Evolutionary conservation across 1,284 basidiomycete genomes (phyloP).

Genomic region (Earliella scabrosa): DNA sequence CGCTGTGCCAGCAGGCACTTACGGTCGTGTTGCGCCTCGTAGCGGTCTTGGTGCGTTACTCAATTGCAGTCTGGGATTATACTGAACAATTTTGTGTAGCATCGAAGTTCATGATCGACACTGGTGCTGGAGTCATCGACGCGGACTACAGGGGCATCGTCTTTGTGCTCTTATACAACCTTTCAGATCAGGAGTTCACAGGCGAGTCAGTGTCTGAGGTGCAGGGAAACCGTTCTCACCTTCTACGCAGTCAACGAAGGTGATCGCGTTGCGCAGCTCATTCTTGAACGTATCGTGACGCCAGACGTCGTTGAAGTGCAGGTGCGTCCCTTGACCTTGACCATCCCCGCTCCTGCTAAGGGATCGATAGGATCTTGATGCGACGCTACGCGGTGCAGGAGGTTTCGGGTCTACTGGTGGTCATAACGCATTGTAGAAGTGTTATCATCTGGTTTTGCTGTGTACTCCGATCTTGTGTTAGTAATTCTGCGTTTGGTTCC

Average conservation of each 20-base stretch:
- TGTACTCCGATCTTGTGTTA: not conserved
- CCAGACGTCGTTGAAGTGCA: conserved; percentile 88
- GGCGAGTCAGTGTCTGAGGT: conserved; percentile 48
- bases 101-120: conserved; percentile 93
- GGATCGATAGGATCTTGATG: conserved; percentile 78
- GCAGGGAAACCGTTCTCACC: not conserved
- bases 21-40: conserved; percentile 94
- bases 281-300: conserved; percentile 89
- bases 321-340: conserved; percentile 63
- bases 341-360: no score
- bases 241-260: conserved; percentile 76
- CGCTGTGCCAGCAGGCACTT: conserved; percentile 91
- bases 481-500: no score
- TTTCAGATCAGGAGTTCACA: conserved; percentile 86
- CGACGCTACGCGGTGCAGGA: conserved; percentile 83
- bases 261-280: conserved; percentile 93
- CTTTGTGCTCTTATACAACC: conserved; percentile 95
- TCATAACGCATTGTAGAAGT: conserved; percentile 49
- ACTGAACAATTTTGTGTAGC: not conserved
- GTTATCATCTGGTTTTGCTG: no score
- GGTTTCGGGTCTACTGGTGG: conserved; percentile 98
- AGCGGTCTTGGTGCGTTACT: conserved; percentile 80
- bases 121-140: conserved; percentile 96
- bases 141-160: conserved; percentile 94
- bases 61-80: conserved; percentile 30